A percentile compares a stretch with the other conserved stretches of the same genome.
Evolutionary conservation across 2,329 filamentous ascomycete species (phyloP).

Genomic region (Colletotrichum orchidophilum): DNA sequence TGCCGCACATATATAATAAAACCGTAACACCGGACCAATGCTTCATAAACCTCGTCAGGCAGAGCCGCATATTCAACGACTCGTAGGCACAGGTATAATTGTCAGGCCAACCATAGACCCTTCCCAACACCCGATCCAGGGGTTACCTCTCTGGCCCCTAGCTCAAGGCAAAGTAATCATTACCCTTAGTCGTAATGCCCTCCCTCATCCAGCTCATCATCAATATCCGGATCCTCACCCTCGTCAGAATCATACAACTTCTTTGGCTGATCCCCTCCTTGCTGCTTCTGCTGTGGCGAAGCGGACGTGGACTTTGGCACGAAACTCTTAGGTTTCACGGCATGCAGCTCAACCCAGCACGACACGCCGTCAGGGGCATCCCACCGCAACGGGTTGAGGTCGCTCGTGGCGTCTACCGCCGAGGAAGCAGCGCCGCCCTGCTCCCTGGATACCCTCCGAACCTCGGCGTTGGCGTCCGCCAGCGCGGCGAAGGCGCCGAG

Average conservation of each 20-base stretch:
- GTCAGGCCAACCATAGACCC: neutral
- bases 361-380: slow-evolving; percentile 45
- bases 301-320: slow-evolving; percentile 1
- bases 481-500: slow-evolving; percentile 45
- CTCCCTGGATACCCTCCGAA: slow-evolving; percentile 41
- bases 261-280: slow-evolving; percentile 22
- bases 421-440: slow-evolving; percentile 34
- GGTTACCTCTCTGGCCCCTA: neutral
- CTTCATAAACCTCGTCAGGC: neutral
- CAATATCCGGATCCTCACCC: slow-evolving; percentile 41
- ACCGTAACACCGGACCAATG: neutral
- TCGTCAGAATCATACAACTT: slow-evolving; percentile 48
- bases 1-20: neutral
- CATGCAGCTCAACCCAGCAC: slow-evolving; percentile 50
- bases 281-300: slow-evolving; percentile 16
- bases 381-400: slow-evolving; percentile 46
- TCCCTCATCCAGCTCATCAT: slow-evolving; percentile 39
- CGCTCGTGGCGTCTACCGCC: neutral
- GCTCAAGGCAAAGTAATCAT: neutral
- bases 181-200: slow-evolving; percentile 19
- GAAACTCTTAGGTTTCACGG: slow-evolving; percentile 38
- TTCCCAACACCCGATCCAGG: neutral
- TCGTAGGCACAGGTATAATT: neutral
- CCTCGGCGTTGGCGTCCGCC: slow-evolving; percentile 47
- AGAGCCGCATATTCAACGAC: neutral